Evolutionary conservation across 169 alveolate species (phyloP).

Genomic region (Plasmodium fragile): DNA sequence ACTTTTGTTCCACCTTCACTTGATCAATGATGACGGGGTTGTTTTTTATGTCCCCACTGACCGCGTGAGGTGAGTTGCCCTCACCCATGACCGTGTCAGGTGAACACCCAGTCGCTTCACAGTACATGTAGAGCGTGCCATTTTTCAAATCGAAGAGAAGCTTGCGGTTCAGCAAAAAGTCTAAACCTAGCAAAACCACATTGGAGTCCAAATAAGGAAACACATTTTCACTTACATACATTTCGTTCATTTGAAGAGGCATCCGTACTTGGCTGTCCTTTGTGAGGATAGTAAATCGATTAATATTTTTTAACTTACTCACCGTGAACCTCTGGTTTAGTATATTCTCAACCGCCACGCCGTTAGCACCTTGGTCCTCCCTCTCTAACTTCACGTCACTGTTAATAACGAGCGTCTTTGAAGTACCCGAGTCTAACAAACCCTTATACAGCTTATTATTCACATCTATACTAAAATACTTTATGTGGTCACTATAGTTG

Average conservation of each 20-base stretch:
- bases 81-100: not conserved
- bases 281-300: not conserved
- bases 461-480: constrained; percentile 26
- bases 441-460: constrained; percentile 20
- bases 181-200: constrained; percentile 48
- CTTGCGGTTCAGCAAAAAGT: constrained; percentile 23
- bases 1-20: not conserved
- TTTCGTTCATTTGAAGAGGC: not conserved
- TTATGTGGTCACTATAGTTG: constrained; percentile 26
- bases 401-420: constrained; percentile 21
- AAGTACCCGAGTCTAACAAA: constrained; percentile 44
- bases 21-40: not conserved
- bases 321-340: constrained; percentile 29
- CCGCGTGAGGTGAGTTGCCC: too few relatives aligned
- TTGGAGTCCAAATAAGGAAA: constrained; percentile 13
- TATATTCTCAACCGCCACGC: constrained; percentile 21
- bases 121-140: not conserved
- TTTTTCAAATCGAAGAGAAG: constrained; percentile 47
- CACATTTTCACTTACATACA: constrained; percentile 6
- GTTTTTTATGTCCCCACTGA: not conserved
- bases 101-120: not conserved
- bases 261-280: not conserved
- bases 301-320: not conserved
- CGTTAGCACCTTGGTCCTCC: not conserved
- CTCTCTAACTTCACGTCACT: not conserved